A percentile compares a stretch with the other conserved stretches of the same genome.
phyloP scores from a whole-genome alignment of 2,329 filamentous ascomycete genomes.

The Curvularia spicifera region DNA sequence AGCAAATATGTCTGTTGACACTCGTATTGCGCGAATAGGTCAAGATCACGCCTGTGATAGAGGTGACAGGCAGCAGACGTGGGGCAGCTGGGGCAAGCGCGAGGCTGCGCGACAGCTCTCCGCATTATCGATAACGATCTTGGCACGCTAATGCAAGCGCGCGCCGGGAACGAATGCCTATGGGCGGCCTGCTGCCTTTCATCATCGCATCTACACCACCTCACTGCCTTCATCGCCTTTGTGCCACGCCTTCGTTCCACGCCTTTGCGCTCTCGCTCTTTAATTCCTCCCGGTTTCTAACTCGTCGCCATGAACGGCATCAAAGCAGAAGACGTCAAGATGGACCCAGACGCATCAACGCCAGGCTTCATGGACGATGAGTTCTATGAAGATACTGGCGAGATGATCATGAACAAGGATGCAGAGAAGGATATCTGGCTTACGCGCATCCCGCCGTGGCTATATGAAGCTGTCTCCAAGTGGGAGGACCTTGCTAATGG shows the following conservation, averaged over 20 bases:
- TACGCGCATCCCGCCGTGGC: slow-evolving; percentile 49
- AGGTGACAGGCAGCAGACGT: slow-evolving; percentile 18
- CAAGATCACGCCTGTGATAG: not conserved
- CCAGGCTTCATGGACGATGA: slow-evolving; percentile 51
- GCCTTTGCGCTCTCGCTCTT: not conserved
- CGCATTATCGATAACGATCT: slow-evolving; percentile 27
- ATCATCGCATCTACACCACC: slow-evolving; percentile 5
- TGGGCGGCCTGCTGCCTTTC: slow-evolving; percentile 20
- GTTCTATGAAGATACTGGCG: slow-evolving; percentile 54
- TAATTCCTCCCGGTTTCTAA: slow-evolving; percentile 1
- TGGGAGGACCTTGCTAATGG: slow-evolving; percentile 45
- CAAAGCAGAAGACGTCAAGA: slow-evolving; percentile 49
- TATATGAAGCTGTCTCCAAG: slow-evolving; percentile 48
- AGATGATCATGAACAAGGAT: slow-evolving; percentile 46
- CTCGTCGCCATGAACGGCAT: slow-evolving; percentile 48
- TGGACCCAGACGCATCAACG: slow-evolving; percentile 36
- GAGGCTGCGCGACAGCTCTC: slow-evolving; percentile 5
- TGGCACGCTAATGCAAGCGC: slow-evolving; percentile 29
- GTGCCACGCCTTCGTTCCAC: not conserved
- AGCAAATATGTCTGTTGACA: not conserved
- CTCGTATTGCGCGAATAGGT: not conserved
- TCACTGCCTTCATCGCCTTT: slow-evolving; percentile 9
- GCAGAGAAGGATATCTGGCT: slow-evolving; percentile 45
- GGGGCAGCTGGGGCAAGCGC: slow-evolving; percentile 12
- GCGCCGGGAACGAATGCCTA: slow-evolving; percentile 16